Evolutionary conservation across 2,329 filamentous ascomycete species (phyloP).

Genomic region (Cytospora piceicola): DNA sequence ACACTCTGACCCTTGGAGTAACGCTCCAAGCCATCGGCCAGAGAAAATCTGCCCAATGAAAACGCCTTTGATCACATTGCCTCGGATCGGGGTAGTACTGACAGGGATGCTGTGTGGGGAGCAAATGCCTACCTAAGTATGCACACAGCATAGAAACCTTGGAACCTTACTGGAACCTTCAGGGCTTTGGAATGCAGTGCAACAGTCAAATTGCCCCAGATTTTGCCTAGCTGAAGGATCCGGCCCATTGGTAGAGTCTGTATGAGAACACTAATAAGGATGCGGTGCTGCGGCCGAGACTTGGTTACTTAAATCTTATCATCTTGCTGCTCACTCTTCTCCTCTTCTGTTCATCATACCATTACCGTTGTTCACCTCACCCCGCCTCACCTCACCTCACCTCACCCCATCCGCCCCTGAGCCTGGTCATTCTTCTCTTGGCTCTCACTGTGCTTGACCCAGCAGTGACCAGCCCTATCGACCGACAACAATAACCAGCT

Average conservation of each 20-base stretch:
- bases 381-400: background rate
- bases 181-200: background rate
- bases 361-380: background rate
- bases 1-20: background rate
- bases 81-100: background rate
- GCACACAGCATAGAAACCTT: background rate
- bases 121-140: background rate
- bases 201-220: background rate
- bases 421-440: background rate
- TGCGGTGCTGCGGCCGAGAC: too few species aligned
- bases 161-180: background rate
- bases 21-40: background rate
- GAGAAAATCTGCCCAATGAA: constrained; percentile 8
- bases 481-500: background rate
- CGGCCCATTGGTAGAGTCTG: background rate
- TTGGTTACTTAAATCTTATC: too few species aligned
- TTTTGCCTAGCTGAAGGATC: background rate
- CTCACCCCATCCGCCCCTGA: background rate
- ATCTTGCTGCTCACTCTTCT: background rate
- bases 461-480: background rate
- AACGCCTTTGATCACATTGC: background rate
- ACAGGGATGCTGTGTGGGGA: constrained; percentile 7
- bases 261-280: too few species aligned
- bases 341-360: too few species aligned
- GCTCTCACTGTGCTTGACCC: background rate